These are phyloP conservation scores for Colletotrichum liaoningense DNA, from an alignment of 2,329 filamentous ascomycete species.

Conservation along the genomic window DNA sequence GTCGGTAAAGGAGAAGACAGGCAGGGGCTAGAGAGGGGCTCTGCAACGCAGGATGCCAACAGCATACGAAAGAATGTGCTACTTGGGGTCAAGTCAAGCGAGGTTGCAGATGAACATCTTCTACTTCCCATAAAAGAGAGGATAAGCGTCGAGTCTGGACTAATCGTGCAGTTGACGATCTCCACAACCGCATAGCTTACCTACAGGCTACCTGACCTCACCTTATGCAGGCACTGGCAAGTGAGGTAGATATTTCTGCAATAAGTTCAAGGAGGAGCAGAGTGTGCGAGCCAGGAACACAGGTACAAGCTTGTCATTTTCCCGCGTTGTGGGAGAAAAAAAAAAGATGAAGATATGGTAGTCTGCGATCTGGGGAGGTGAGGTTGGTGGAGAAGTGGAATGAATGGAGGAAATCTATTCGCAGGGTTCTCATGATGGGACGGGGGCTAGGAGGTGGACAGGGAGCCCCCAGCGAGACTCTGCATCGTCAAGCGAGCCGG, in stretches of 20 bases:
- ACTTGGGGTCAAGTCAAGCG: slow-evolving; percentile 32
- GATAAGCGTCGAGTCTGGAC: neutral
- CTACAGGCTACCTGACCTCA: too few species aligned
- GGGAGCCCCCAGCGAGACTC: neutral
- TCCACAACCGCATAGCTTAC: neutral
- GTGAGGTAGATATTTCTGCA: neutral
- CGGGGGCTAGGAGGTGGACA: neutral
- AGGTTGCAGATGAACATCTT: slow-evolving; percentile 1
- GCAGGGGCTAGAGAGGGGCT: neutral
- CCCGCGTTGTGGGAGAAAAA: neutral
- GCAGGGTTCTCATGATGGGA: neutral
- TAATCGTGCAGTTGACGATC: neutral
- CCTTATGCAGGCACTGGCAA: neutral
- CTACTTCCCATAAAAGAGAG: neutral
- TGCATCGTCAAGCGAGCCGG: slow-evolving; percentile 46
- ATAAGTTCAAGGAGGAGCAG: neutral
- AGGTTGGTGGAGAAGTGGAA: neutral
- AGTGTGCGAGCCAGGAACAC: neutral
- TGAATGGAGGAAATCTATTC: neutral
- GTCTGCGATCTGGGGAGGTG: neutral
- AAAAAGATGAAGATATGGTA: too few species aligned
- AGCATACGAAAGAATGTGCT: neutral
- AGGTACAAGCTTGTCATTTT: neutral
- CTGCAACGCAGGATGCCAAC: neutral
- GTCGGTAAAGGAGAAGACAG: neutral